Base-by-base conservation (phyloP, 306 rosid genomes). In the Delonix regia region DNA sequence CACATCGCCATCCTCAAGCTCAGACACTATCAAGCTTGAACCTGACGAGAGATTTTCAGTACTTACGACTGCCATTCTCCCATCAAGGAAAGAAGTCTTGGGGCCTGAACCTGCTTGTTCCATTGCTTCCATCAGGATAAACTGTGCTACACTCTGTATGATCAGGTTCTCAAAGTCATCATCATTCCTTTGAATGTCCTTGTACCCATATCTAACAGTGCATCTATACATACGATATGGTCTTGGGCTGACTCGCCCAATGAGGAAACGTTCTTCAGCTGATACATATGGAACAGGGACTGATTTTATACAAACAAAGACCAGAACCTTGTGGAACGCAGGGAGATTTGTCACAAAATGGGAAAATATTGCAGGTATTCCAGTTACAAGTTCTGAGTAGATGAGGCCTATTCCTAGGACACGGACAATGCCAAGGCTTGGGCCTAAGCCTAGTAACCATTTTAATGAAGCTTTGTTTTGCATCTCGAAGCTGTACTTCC, bases 221-320 rank as follows among this genome's bases (percentile, higher is more conserved):
- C 69, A 63, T 38, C 45, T 16, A n/a, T 33, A 63, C 45, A 63
- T 92, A 41, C 94, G 90, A 69, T 83, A 89, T 0, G 96, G 86
- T 81, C 96, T 85, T 6, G 94, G 96, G 78, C 97, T 85, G 53
- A 88, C 78, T 85, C 96, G 87, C 41, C 96, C 97, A 13, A 92
- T 87, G 73, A 92, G 91, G 71, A 92, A 92, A 34, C 97, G 91
- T 80, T 92, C 96, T 77, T 85, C 91, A 7, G 92, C 84, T 14
- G 96, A 86, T 68, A 92, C 97, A 69, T 86, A 59, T 6, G 97
- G 97, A 74, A 92, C 90, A 38, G 90, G 94, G 52, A 90, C 96
- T 39, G 96, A 87, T 73, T 92, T 92, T 13, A 92, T 91, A 61
- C 97, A 92, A 27, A 92, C 92, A 71, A 92, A 89, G 52, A 90